Evolutionary conservation across 1,284 basidiomycete genomes (phyloP), one percentile per base, ranked within the genome.

Genomic region (Cerrena zonata): DNA sequence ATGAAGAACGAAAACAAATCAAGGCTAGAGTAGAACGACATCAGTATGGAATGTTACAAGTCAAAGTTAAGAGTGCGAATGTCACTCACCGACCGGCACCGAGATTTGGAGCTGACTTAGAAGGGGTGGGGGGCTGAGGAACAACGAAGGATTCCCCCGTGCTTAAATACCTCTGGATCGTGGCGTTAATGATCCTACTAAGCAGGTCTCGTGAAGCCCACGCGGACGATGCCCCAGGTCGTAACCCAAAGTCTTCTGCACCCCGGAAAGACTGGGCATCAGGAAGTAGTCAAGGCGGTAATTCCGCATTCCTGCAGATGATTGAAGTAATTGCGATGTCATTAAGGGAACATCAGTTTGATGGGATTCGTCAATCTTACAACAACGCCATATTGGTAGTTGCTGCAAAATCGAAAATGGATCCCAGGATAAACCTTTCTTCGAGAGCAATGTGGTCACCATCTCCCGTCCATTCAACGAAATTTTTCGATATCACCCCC

Each of bases 61-160:
- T 48, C 19, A 23, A 24, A 38, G 11, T 23, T 4, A 11, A 7
- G 24, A 48, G 22, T 27, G 5, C 18, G 19, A 13, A 25, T 36
- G 26, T 26, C 18, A 41, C 47, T 48, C 19, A 48, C 47, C 47
- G 47, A 48, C 47, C 47, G 26, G 47, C 47, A 48, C 47, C 47
- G 22, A 22, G 41, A 42, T 23, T 42, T 41, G 38, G 22, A 25
- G 18, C 3, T 13, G 38, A 40, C 12, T 41, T 45, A 18, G 27
- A 45, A 24, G 41, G 26, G 45, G 38, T 18, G 45, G 45, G 42
- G 45, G 45, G 45, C 45, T 47, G 45, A 47, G 45, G 34, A 34
- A 19, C 38, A n/a, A n/a, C n/a, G n/a, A n/a, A n/a, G n/a, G n/a
- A n/a, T n/a, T n/a, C n/a, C n/a, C n/a, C n/a, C n/a, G n/a, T n/a